A percentile compares a stretch with the other conserved stretches of the same genome.
Conservation (phyloP, 257 asterid species). For the Scutellaria baicalensis region DNA sequence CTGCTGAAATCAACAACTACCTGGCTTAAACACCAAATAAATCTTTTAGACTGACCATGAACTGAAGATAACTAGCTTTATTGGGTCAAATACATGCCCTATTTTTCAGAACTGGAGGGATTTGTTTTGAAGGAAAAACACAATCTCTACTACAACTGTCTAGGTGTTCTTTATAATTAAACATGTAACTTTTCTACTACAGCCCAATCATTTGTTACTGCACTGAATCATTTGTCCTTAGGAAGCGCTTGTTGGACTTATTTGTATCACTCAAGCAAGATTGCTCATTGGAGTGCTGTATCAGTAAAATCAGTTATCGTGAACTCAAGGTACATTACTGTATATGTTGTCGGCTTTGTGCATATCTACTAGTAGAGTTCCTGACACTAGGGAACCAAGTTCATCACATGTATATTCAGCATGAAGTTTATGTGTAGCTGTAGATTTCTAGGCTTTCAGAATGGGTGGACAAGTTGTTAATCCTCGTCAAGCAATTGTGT, state of each 20-base stretch:
- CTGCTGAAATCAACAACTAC: neutral
- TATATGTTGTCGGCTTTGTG: neutral
- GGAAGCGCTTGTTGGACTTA: slow-evolving; percentile 61
- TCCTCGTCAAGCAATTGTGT: neutral
- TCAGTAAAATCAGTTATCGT: slow-evolving; percentile 36
- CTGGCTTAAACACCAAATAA: neutral
- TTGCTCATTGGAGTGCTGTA: slow-evolving; percentile 15
- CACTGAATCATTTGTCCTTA: slow-evolving; percentile 12
- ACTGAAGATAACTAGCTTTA: neutral
- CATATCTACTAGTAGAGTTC: neutral
- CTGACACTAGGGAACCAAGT: neutral
- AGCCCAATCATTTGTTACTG: slow-evolving; percentile 1
- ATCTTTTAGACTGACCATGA: neutral
- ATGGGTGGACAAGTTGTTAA: neutral
- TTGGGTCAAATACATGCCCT: neutral
- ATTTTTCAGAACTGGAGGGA: neutral
- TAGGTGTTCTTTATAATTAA: neutral
- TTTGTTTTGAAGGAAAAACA: neutral
- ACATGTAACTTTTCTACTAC: neutral
- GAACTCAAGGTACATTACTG: slow-evolving; percentile 60
- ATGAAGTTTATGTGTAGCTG: neutral
- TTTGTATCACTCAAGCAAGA: slow-evolving; percentile 39
- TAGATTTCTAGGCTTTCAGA: neutral
- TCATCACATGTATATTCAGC: neutral
- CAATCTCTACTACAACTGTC: neutral